A percentile compares a stretch with the other conserved stretches of the same genome.
phyloP scores from a whole-genome alignment of 345 rosid species.

The Brassica incana region DNA sequence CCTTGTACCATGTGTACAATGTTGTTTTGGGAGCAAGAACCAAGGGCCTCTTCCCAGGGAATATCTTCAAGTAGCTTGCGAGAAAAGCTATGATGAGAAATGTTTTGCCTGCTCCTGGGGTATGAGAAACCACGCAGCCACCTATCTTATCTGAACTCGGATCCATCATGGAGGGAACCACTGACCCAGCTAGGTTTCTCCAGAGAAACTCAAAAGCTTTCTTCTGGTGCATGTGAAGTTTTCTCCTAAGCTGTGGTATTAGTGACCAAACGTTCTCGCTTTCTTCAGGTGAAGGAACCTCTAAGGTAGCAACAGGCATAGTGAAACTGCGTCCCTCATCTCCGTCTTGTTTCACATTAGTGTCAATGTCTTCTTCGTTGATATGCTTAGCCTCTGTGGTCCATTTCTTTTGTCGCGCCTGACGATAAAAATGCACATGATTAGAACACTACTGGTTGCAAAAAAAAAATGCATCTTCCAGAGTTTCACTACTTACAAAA shows the following conservation, averaged over 20 bases:
- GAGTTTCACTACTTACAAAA: constrained; percentile 61
- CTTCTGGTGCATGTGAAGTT: constrained; percentile 71
- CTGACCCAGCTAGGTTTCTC: constrained; percentile 73
- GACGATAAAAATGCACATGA: background rate
- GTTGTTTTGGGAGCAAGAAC: constrained; percentile 96
- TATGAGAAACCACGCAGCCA: constrained; percentile 86
- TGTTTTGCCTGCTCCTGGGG: constrained; percentile 93
- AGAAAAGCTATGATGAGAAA: constrained; percentile 90
- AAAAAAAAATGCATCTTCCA: background rate
- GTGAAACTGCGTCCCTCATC: constrained; percentile 38
- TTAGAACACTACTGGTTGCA: background rate
- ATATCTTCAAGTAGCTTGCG: constrained; percentile 78
- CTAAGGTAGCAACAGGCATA: constrained; percentile 35
- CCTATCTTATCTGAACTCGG: constrained; percentile 56
- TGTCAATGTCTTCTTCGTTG: constrained; percentile 44
- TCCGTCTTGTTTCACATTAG: constrained; percentile 38
- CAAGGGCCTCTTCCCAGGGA: constrained; percentile 80
- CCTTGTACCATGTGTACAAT: constrained; percentile 92
- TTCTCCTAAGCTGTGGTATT: constrained; percentile 66
- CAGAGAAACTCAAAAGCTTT: constrained; percentile 87
- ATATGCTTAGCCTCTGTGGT: constrained; percentile 41
- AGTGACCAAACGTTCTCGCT: constrained; percentile 74
- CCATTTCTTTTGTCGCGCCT: constrained; percentile 52
- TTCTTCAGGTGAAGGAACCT: constrained; percentile 42
- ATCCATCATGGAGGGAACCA: constrained; percentile 60